Evolutionary conservation across 805 yeast species (phyloP), one percentile per base, ranked within the genome.

Genomic region (Candida montana): DNA sequence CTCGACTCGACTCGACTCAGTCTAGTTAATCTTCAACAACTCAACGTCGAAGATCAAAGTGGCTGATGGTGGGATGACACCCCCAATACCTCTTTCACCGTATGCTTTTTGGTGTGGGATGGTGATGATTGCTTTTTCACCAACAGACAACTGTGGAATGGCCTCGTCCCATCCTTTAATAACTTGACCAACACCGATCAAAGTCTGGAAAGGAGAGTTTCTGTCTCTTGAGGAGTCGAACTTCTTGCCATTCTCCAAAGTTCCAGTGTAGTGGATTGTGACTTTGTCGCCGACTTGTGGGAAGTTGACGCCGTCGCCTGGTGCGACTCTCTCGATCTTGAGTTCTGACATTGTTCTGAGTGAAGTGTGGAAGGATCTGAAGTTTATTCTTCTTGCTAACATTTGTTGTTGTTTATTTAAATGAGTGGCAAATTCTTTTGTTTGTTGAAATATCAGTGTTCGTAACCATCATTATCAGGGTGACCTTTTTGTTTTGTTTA

Each of bases 151-250:
- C 68, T 89, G 80, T 42, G 97, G 96, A 63, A 89, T 87, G 48
- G 90, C 95, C 59, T 79, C 85, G 61, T 90, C 97, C 97, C 97
- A 91, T 53, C 97, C 98, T 62, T 80, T 79, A 70, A 91, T 91
- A 53, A 91, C 97, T 70, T 84, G 95, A 51, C 97, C 96, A 52
- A 86, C 95, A 65, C 98, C 97, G 62, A 91, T 87, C 68, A 72
- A 69, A 65, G 95, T 84, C 66, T 87, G 91, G 81, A 91, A 91
- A 52, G 98, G 96, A 66, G 83, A 79, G 61, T 93, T 93, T 71
- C 97, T 83, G 74, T 88, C 95, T 56, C 89, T 77, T 42, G 97
- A 89, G 40, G 96, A 87, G 67, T 91, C 98, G 63, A 91, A 91
- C 70, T 87, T 87, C 73, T 86, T 88, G 58, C 98, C 98, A 67